These are phyloP conservation scores for Coffea canephora DNA, from an alignment of 257 asterid species.

Conservation along the genomic window DNA sequence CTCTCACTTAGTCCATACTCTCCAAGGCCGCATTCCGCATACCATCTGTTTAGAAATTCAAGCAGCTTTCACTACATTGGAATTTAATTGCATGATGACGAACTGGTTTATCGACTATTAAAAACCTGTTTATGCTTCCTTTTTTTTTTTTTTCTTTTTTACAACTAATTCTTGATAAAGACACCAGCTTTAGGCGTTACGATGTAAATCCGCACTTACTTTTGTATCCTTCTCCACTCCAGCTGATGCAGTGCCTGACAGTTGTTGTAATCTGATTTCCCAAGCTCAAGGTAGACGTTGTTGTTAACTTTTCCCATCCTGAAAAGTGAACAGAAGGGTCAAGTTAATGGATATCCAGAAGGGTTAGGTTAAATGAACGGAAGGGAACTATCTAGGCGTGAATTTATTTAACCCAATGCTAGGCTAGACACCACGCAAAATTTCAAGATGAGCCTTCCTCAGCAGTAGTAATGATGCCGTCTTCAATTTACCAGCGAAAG, in stretches of 20 bases:
- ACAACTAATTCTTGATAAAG: no score
- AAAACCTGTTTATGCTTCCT: no score
- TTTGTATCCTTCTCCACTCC: conserved; percentile 69
- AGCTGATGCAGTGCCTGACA: conserved; percentile 65
- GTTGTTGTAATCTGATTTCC: conserved; percentile 62
- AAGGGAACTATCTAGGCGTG: not conserved
- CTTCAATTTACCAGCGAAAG: not conserved
- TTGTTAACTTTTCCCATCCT: conserved; percentile 84
- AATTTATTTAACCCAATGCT: not conserved
- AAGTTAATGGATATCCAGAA: no score
- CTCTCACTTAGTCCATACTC: conserved; percentile 45
- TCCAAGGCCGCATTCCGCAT: conserved; percentile 31
- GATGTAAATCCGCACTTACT: conserved; percentile 37
- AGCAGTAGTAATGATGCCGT: not conserved
- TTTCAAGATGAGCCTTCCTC: not conserved
- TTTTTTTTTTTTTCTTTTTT: no score
- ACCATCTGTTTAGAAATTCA: conserved; percentile 53
- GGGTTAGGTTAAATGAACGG: not conserved
- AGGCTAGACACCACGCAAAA: not conserved
- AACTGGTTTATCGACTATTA: not conserved
- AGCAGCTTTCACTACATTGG: not conserved
- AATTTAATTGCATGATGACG: not conserved
- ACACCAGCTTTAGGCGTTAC: no score
- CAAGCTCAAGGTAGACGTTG: conserved; percentile 63
- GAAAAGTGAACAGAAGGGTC: not conserved